Percentiles rank a stretch among this genome's conserved stretches.
phyloP scores from a whole-genome alignment of 257 asterid species.

The Striga asiatica region DNA sequence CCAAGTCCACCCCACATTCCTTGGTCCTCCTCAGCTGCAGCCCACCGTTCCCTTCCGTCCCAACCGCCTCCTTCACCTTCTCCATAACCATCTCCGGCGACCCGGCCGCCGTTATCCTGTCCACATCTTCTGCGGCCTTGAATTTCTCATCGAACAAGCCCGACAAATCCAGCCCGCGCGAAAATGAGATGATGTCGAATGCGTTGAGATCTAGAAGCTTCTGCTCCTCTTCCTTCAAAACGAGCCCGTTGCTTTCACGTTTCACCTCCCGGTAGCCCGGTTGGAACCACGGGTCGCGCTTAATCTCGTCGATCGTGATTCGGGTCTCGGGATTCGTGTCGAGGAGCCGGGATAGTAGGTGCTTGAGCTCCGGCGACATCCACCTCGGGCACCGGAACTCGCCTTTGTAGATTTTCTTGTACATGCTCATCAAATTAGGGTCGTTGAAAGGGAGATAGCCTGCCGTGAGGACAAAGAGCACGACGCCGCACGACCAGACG shows the following conservation, averaged over 20 bases:
- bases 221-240: conserved; percentile 28
- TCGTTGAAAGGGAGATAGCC: conserved; percentile 78
- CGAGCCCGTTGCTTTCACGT: conserved; percentile 9
- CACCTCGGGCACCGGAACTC: conserved; percentile 77
- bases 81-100: conserved; percentile 45
- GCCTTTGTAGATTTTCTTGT: conserved; percentile 64
- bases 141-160: conserved; percentile 41
- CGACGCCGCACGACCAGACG: conserved; percentile 77
- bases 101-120: conserved; percentile 39
- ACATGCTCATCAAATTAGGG: conserved; percentile 50
- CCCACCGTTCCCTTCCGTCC: conserved; percentile 22
- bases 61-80: conserved; percentile 42
- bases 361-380: conserved; percentile 76
- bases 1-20: conserved; percentile 47
- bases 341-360: conserved; percentile 46
- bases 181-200: conserved; percentile 69
- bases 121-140: conserved; percentile 29
- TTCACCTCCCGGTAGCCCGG: conserved; percentile 40
- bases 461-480: conserved; percentile 41
- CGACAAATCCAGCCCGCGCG: conserved; percentile 59
- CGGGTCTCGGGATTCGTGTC: conserved; percentile 64
- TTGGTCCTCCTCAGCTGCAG: conserved; percentile 28
- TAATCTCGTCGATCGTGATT: conserved; percentile 63
- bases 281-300: conserved; percentile 60
- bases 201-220: conserved; percentile 43